These are phyloP conservation scores for Aureobasidium lini DNA, from an alignment of 2,329 filamentous ascomycete species.

Conservation along the genomic window DNA sequence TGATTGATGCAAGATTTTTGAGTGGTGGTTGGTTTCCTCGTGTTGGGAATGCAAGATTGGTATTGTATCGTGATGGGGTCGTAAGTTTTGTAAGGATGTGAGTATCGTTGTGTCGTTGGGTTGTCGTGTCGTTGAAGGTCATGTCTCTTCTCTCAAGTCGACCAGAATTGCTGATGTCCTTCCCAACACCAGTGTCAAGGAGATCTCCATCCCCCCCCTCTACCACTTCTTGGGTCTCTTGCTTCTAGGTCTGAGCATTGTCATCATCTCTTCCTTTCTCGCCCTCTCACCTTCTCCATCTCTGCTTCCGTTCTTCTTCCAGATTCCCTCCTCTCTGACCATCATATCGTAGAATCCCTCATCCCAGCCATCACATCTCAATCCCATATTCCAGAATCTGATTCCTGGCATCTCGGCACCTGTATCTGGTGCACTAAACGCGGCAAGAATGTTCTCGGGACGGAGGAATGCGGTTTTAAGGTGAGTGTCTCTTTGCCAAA, in stretches of 20 bases:
- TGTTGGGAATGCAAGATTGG: no score
- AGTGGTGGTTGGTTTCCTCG: no score
- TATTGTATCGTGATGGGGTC: no score
- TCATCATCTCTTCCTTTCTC: background rate
- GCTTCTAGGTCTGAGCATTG: background rate
- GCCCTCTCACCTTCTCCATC: background rate
- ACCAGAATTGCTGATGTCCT: no score
- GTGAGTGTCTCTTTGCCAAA: conserved; percentile 34
- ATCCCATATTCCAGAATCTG: conserved; percentile 42
- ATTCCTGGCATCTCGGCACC: conserved; percentile 32
- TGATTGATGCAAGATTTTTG: no score
- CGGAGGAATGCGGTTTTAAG: conserved; percentile 31
- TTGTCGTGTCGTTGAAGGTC: no score
- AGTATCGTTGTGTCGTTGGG: no score
- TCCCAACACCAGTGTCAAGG: background rate
- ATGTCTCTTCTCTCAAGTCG: no score
- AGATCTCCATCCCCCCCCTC: no score
- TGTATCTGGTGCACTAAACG: conserved; percentile 35
- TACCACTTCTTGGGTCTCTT: background rate
- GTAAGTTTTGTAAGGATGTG: no score
- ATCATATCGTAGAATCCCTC: conserved; percentile 35
- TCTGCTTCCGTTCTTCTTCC: background rate
- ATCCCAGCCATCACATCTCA: conserved; percentile 37
- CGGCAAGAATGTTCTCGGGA: conserved; percentile 31
- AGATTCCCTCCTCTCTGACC: conserved; percentile 16